A percentile compares a stretch with the other conserved stretches of the same genome.
Conservation (phyloP, 2,329 filamentous ascomycete species). For the Ramichloridium luteum region DNA sequence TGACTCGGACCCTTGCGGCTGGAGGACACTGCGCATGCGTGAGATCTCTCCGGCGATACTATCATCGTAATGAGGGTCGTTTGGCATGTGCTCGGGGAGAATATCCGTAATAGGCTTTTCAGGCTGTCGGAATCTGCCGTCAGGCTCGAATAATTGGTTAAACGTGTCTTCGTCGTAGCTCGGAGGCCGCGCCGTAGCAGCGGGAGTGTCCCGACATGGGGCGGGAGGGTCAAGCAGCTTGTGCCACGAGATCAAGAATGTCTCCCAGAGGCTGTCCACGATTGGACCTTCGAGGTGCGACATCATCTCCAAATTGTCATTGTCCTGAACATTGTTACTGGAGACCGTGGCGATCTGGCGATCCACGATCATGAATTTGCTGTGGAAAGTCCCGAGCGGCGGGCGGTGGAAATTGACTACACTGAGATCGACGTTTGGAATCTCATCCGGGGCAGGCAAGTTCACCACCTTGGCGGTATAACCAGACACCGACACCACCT, state of each 20-base stretch:
- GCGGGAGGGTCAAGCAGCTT: constrained; percentile 48
- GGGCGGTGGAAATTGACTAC: constrained; percentile 62
- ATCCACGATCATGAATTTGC: constrained; percentile 69
- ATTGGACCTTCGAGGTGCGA: constrained; percentile 62
- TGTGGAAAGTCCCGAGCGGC: constrained; percentile 61
- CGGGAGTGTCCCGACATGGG: constrained; percentile 43
- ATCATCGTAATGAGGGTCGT: constrained; percentile 51
- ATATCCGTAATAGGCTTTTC: constrained; percentile 13
- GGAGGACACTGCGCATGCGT: constrained; percentile 48
- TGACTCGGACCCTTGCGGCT: constrained; percentile 39
- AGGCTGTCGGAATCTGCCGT: constrained; percentile 16
- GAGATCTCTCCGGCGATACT: constrained; percentile 49
- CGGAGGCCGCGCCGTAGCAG: constrained; percentile 26
- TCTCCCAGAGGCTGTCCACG: constrained; percentile 64
- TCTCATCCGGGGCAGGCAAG: constrained; percentile 50
- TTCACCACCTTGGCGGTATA: constrained; percentile 45
- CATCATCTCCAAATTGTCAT: constrained; percentile 75
- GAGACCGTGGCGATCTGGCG: constrained; percentile 56
- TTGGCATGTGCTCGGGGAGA: constrained; percentile 45
- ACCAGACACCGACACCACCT: constrained; percentile 44
- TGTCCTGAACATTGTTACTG: constrained; percentile 63
- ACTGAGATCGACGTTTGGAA: constrained; percentile 59
- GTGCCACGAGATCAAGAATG: constrained; percentile 60
- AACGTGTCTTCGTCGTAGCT: constrained; percentile 24
- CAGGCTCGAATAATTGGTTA: constrained; percentile 20